Percentiles rank a stretch among this genome's conserved stretches.
Evolutionary conservation across 768 basidiomycete genomes (phyloP).

Genomic region (Hypholoma sublateritium): DNA sequence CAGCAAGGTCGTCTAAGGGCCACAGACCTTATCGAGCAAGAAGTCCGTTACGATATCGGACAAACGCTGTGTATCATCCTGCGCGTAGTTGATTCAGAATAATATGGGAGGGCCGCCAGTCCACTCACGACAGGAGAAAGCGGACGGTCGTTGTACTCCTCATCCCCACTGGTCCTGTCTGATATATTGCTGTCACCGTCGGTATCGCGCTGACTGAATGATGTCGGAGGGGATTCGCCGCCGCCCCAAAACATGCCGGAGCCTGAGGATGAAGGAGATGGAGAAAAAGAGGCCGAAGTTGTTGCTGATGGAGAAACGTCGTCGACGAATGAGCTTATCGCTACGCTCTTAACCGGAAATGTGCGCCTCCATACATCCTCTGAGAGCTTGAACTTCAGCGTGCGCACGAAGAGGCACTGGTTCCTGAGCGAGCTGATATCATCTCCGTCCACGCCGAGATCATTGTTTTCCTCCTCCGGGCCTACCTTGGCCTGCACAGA

Average conservation of each 20-base stretch:
- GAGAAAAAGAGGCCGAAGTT: too few relatives aligned
- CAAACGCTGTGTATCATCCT: too few relatives aligned
- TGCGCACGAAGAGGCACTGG: conserved; percentile 11
- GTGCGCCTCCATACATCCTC: neutral
- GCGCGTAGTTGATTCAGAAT: too few relatives aligned
- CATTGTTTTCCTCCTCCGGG: conserved; percentile 10
- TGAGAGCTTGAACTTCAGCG: neutral
- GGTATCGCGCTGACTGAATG: too few relatives aligned
- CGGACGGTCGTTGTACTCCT: too few relatives aligned
- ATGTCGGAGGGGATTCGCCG: too few relatives aligned
- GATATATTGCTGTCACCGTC: too few relatives aligned
- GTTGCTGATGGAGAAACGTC: neutral
- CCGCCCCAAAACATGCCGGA: too few relatives aligned
- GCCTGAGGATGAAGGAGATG: too few relatives aligned
- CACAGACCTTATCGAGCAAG: neutral
- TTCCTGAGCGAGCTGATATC: conserved; percentile 5
- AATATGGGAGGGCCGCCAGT: too few relatives aligned
- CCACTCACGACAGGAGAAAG: too few relatives aligned
- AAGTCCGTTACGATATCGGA: neutral
- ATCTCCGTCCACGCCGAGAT: neutral
- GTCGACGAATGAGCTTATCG: neutral
- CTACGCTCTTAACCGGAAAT: neutral
- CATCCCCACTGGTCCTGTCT: too few relatives aligned
- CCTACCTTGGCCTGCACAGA: conserved; percentile 10
- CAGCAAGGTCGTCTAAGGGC: neutral